Percentiles rank a stretch among this genome's conserved stretches.
Evolutionary conservation across 2,329 filamentous ascomycete species (phyloP).

Genomic region (Metarhizium sp.): DNA sequence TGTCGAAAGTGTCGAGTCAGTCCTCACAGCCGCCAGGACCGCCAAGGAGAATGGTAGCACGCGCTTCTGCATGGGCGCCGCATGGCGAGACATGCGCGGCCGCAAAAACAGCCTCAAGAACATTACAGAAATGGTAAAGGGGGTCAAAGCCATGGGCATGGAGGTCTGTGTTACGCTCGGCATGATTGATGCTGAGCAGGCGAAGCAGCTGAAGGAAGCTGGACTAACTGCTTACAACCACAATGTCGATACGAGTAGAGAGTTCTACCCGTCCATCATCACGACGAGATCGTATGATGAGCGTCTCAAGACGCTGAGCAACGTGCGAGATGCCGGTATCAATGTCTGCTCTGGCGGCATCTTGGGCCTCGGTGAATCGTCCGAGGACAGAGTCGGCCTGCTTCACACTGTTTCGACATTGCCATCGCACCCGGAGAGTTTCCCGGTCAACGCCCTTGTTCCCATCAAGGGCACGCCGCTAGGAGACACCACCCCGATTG

Average conservation of each 20-base stretch:
- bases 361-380: conserved; percentile 70
- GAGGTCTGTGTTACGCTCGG: conserved; percentile 89
- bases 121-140: conserved; percentile 77
- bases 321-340: conserved; percentile 79
- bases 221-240: conserved; percentile 91
- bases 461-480: conserved; percentile 86
- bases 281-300: conserved; percentile 83
- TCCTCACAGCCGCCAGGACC: conserved; percentile 66
- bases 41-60: conserved; percentile 81
- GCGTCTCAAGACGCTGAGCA: conserved; percentile 65
- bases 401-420: conserved; percentile 75
- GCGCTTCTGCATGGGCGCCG: conserved; percentile 90
- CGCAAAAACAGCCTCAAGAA: conserved; percentile 76
- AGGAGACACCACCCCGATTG: conserved; percentile 61
- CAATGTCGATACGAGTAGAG: conserved; percentile 83
- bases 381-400: conserved; percentile 71
- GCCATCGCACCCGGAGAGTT: conserved; percentile 76
- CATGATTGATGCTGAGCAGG: conserved; percentile 79
- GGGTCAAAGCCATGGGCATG: conserved; percentile 75
- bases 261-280: conserved; percentile 82
- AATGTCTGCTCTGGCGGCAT: conserved; percentile 89
- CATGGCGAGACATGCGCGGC: conserved; percentile 89
- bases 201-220: conserved; percentile 71
- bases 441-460: conserved; percentile 84
- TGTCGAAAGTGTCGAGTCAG: conserved; percentile 69